Conservation (phyloP, 2,329 filamentous ascomycete genomes). For the Chaetomium sp. region DNA sequence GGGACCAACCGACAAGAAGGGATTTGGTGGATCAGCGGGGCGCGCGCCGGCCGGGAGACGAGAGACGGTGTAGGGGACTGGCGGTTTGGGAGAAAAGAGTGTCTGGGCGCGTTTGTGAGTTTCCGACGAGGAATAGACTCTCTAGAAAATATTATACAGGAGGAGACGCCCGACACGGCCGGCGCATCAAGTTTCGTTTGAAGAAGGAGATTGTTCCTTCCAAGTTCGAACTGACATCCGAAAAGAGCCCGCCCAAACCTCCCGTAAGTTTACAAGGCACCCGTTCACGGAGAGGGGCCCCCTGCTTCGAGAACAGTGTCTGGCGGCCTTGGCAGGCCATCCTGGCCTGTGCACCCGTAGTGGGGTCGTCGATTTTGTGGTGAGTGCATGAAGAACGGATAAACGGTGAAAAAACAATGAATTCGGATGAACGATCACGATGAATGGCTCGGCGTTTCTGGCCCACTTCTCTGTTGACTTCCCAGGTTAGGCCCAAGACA, state of each 20-base stretch:
- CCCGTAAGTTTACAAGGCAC: no score
- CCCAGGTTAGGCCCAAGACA: no score
- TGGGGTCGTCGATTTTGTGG: constrained; percentile 12
- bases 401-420: constrained; percentile 13
- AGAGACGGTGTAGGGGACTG: no score
- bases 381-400: constrained; percentile 16
- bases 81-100: no score
- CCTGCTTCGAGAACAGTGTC: constrained; percentile 2
- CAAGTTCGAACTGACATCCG: neutral
- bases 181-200: neutral
- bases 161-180: neutral
- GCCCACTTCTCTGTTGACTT: no score
- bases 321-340: constrained; percentile 11
- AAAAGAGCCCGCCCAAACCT: no score
- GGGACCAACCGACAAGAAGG: no score
- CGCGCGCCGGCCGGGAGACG: neutral
- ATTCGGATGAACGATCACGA: constrained; percentile 14
- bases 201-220: constrained; percentile 2
- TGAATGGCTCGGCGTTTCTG: no score
- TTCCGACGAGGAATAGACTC: no score
- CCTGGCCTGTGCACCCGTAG: constrained; percentile 2
- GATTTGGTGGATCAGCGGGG: constrained; percentile 3
- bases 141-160: no score
- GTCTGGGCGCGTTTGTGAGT: no score
- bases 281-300: neutral